A percentile compares a stretch with the other conserved stretches of the same genome.
Conservation (phyloP, 1,284 basidiomycete genomes). For the Pseudozyma sp. region DNA sequence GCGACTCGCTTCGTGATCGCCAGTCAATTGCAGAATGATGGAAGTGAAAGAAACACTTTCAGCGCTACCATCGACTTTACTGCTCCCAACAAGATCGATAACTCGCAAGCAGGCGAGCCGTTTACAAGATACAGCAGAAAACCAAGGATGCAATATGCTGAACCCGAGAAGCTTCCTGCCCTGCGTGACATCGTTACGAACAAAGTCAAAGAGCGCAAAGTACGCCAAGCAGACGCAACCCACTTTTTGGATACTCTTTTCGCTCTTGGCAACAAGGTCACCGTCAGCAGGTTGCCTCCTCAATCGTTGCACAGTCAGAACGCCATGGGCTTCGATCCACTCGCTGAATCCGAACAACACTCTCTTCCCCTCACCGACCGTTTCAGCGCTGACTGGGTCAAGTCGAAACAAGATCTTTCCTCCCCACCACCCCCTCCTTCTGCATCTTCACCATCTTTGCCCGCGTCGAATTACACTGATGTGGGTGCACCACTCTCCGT, state of each 20-base stretch:
- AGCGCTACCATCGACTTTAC: constrained; percentile 54
- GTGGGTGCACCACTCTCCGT: constrained; percentile 19
- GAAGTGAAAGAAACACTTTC: constrained; percentile 42
- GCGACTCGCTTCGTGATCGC: constrained; percentile 53
- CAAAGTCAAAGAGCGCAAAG: constrained; percentile 37
- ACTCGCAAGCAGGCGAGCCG: constrained; percentile 16
- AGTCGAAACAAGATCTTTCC: constrained; percentile 11
- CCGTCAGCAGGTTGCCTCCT: constrained; percentile 15
- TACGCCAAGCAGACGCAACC: constrained; percentile 23
- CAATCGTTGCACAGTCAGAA: constrained; percentile 38
- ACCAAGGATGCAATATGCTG: constrained; percentile 29
- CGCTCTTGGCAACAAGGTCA: constrained; percentile 23
- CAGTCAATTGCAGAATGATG: constrained; percentile 39
- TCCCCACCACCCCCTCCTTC: constrained; percentile 15
- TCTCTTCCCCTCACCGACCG: constrained; percentile 23
- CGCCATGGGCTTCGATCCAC: constrained; percentile 25
- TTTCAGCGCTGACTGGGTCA: constrained; percentile 49
- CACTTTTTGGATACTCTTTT: constrained; percentile 30
- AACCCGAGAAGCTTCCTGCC: constrained; percentile 21
- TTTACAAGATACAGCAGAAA: constrained; percentile 40
- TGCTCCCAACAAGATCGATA: constrained; percentile 43
- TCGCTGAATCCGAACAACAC: constrained; percentile 32
- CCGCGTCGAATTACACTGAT: constrained; percentile 7
- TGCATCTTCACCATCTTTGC: neutral
- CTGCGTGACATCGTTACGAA: constrained; percentile 23